Conservation (phyloP, 805 yeast species). For the Metschnikowia noctiluminum region DNA sequence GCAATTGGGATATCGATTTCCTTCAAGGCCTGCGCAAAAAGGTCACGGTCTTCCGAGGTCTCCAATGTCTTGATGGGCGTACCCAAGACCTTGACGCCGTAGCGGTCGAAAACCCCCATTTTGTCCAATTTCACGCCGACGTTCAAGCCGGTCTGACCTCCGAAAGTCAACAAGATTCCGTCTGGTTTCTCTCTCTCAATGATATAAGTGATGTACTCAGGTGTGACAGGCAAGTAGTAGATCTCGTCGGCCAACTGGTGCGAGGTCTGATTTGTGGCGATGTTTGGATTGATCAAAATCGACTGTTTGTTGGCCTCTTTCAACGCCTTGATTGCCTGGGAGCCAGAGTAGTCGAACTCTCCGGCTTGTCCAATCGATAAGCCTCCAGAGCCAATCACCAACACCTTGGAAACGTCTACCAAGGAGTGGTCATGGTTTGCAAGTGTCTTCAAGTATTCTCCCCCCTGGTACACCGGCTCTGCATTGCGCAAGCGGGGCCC, state of each 20-base stretch:
- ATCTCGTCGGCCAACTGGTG: conserved; percentile 94
- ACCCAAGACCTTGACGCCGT: conserved; percentile 91
- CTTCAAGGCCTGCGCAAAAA: conserved; percentile 91
- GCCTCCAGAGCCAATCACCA: conserved; percentile 96
- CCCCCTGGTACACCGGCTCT: conserved; percentile 54
- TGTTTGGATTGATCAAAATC: conserved; percentile 89
- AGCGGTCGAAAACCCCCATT: conserved; percentile 89
- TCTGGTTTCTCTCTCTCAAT: conserved; percentile 96
- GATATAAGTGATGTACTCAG: conserved; percentile 92
- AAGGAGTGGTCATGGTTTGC: conserved; percentile 60
- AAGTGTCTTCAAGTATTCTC: conserved; percentile 54
- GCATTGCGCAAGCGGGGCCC: conserved; percentile 1
- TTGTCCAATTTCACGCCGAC: conserved; percentile 94
- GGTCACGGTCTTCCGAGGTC: conserved; percentile 96
- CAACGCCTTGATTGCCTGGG: conserved; percentile 95
- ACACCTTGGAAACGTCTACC: conserved; percentile 82
- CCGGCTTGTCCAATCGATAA: conserved; percentile 98
- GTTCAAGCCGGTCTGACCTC: conserved; percentile 97
- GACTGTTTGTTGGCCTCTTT: conserved; percentile 85
- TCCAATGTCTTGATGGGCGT: conserved; percentile 95
- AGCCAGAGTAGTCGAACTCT: conserved; percentile 95
- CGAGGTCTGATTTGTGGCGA: conserved; percentile 95
- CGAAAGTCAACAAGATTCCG: conserved; percentile 92
- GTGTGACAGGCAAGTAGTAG: conserved; percentile 92
- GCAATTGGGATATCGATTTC: conserved; percentile 97